Evolutionary conservation across 371 early-diverging fungal species (phyloP), one percentile per base, ranked within the genome.

Genomic region (Mucor velutinosus): DNA sequence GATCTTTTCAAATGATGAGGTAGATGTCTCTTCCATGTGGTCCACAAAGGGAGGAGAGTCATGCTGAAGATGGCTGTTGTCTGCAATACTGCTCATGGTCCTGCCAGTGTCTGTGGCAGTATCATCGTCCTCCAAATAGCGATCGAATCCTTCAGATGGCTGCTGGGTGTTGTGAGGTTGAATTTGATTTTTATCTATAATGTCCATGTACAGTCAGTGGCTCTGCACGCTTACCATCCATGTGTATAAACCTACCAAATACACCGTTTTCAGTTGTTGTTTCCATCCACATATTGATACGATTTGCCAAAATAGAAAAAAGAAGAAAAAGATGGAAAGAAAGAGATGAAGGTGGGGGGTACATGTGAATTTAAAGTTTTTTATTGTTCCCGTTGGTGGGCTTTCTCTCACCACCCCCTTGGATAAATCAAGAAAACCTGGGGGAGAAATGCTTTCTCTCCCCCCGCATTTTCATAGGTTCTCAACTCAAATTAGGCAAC

Each of bases 101-200:
- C 58, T 43, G n/a, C 71, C 68, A 19, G 74, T 74, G 2, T 63
- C 58, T 21, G 77, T 79, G 6, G 66, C 67, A n/a, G 59, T 62
- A 49, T 79, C 79, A 58, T 79, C 77, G 33, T 76, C 72, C 41
- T 71, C 67, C 37, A 59, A 47, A 53, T 62, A 58, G 21, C 39
- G 35, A 53, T 68, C 55, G 53, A 65, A 32, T 51, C 25, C 65
- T 33, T 30, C 32, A 21, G 47, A 21, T 21, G 15, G 25, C 21
- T 62, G 47, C n/a, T 62, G 21, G 21, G 8, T 60, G 17, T n/a
- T 60, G 17, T 29, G 23, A 19, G 19, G 47, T 32, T 21, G 43
- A 27, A 43, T 57, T 55, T 64, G 25, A 58, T 55, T 35, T 7
- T 58, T 32, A 2, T 11, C 29, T 32, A 37, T 12, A 35, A 32